These are phyloP conservation scores for Coemansia sp. DNA, from an alignment of 192 early-diverging fungal species.

Conservation along the genomic window DNA sequence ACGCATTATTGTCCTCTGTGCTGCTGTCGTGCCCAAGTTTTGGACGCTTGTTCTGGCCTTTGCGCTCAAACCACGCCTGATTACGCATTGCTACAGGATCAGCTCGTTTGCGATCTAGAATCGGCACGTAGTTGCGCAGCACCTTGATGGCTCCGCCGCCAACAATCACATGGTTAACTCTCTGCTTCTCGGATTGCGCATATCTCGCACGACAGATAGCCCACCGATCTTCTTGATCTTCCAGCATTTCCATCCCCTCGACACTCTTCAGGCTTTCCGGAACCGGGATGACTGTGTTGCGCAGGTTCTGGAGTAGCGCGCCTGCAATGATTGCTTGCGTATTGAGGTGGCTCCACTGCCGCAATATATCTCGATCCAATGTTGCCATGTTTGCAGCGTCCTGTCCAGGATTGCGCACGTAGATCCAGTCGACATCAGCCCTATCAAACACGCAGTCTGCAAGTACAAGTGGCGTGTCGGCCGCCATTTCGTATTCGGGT, in stretches of 20 bases:
- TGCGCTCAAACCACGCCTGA: slow-evolving; percentile 47
- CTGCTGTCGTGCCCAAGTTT: background rate
- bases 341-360: slow-evolving; percentile 35
- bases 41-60: slow-evolving; percentile 23
- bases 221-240: slow-evolving; percentile 21
- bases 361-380: slow-evolving; percentile 25
- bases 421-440: slow-evolving; percentile 61
- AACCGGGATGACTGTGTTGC: slow-evolving; percentile 19
- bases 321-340: slow-evolving; percentile 41
- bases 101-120: slow-evolving; percentile 38
- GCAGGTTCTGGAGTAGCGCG: slow-evolving; percentile 43
- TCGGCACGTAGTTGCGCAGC: slow-evolving; percentile 38
- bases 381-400: slow-evolving; percentile 32
- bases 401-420: slow-evolving; percentile 40
- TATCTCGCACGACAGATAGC: slow-evolving; percentile 15
- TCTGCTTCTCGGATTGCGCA: slow-evolving; percentile 7
- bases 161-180: slow-evolving; percentile 8
- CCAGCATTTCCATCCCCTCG: background rate
- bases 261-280: background rate
- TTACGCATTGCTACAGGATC: slow-evolving; percentile 47
- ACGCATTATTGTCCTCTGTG: background rate
- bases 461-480: slow-evolving; percentile 84
- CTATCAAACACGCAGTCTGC: slow-evolving; percentile 78
- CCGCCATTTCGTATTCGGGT: slow-evolving; percentile 92
- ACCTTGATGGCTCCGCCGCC: slow-evolving; percentile 37